Percentiles rank a stretch among this genome's conserved stretches.
phyloP scores from a whole-genome alignment of 768 basidiomycete species.

The Macrolepiota albuminosa region DNA sequence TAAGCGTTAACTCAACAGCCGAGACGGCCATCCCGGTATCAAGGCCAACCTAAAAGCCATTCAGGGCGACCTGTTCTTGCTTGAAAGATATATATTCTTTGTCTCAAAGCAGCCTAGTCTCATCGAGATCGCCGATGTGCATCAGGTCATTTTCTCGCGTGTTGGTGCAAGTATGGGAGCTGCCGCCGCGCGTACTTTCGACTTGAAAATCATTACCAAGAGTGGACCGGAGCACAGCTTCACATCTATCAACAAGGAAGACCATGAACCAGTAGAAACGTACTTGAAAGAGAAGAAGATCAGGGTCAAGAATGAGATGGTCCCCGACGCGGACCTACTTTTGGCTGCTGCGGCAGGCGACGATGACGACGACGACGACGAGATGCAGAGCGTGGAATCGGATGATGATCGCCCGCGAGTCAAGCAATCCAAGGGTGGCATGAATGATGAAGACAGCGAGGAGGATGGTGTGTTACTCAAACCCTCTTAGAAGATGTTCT shows the following conservation, averaged over 20 bases:
- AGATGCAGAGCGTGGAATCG: slow-evolving; percentile 78
- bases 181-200: slow-evolving; percentile 87
- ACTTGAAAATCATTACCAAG: slow-evolving; percentile 85
- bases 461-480: slow-evolving; percentile 48
- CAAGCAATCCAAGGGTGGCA: slow-evolving; percentile 41
- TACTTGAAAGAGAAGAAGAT: slow-evolving; percentile 91
- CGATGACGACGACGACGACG: slow-evolving; percentile 76
- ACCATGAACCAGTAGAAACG: slow-evolving; percentile 79
- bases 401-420: slow-evolving; percentile 58
- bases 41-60: slow-evolving; percentile 97
- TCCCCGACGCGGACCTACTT: slow-evolving; percentile 78
- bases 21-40: slow-evolving; percentile 88
- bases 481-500: background rate
- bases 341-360: slow-evolving; percentile 59
- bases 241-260: slow-evolving; percentile 93
- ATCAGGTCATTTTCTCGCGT: slow-evolving; percentile 88
- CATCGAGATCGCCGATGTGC: slow-evolving; percentile 85
- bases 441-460: slow-evolving; percentile 76
- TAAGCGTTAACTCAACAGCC: slow-evolving; percentile 38
- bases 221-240: slow-evolving; percentile 84
- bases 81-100: slow-evolving; percentile 97
- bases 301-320: slow-evolving; percentile 92
- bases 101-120: slow-evolving; percentile 94
- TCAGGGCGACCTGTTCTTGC: slow-evolving; percentile 95
- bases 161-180: slow-evolving; percentile 82